Base-by-base conservation (phyloP, 495 filamentous ascomycete species). In the Baudoinia panamericana region DNA sequence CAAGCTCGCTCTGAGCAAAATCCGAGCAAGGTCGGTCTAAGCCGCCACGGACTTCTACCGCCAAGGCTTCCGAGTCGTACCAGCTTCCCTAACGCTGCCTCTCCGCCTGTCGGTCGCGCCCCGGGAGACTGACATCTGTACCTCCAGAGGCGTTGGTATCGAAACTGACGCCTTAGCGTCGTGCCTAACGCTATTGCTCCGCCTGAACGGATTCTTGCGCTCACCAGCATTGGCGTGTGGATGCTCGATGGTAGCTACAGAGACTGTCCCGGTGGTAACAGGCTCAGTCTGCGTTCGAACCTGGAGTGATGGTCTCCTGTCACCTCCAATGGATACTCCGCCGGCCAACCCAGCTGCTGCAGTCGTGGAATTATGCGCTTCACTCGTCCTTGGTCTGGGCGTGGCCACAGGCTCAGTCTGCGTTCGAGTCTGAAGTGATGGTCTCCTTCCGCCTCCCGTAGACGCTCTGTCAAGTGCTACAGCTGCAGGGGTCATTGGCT, bases 21-120 rank as follows among this genome's bases (percentile, higher is more conserved):
- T n/a, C n/a, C n/a, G n/a, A n/a, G n/a, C n/a, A n/a, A n/a, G n/a
- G n/a, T n/a, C n/a, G n/a, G n/a, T n/a, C n/a, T n/a, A n/a, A n/a
- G n/a, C n/a, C n/a, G n/a, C n/a, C n/a, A n/a, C n/a, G n/a, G n/a
- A n/a, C n/a, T n/a, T n/a, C n/a, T 29, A 42, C 12, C 39, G 39
- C 39, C 39, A 42, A 22, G 39, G 39, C 29, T 21, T 21, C 27
- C 39, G 27, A 10, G 8, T 23, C 17, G 35, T 29, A 27, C 45
- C 48, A 40, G 43, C 42, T 22, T 51, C 48, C 37, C 43, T 45
- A 40, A 51, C 37, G 27, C 48, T 51, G 42, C 48, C 48, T 12
- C 41, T 24, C 4, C 46, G 32, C 26, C 38, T n/a, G 15, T 23
- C 4, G 10, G 39, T 2, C 13, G 16, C 42, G 23, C 30, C 29